These are phyloP conservation scores for Chytriomyces hyalinus DNA, from an alignment of 192 early-diverging fungal species.

Conservation along the genomic window DNA sequence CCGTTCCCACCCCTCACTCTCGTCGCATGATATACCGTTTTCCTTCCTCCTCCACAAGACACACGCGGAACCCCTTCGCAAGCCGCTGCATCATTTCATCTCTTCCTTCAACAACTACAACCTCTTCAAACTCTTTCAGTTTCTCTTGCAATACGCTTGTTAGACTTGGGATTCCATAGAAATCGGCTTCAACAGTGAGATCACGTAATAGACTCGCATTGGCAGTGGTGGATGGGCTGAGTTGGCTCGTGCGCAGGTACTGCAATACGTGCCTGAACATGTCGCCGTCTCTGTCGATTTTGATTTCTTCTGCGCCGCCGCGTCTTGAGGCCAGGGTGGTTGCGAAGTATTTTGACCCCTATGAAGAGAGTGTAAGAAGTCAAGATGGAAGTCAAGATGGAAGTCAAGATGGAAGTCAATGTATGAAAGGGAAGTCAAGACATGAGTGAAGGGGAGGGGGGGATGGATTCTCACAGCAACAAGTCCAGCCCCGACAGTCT, in stretches of 20 bases:
- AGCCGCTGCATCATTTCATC: slow-evolving; percentile 22
- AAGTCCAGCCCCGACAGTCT: slow-evolving; percentile 9
- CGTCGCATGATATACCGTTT: slow-evolving; percentile 30
- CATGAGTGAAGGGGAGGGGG: neutral
- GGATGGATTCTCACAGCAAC: neutral
- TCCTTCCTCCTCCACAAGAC: slow-evolving; percentile 17
- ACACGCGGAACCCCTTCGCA: slow-evolving; percentile 20
- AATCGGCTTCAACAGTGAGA: slow-evolving; percentile 21
- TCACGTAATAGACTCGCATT: slow-evolving; percentile 20
- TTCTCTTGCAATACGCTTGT: slow-evolving; percentile 1
- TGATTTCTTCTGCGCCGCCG: neutral
- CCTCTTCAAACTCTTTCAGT: slow-evolving; percentile 10
- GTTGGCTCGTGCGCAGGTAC: neutral
- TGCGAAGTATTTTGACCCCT: neutral
- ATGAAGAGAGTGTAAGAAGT: neutral
- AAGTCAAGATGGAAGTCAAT: too few relatives aligned
- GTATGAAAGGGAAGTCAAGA: neutral
- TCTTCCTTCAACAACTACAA: slow-evolving; percentile 17
- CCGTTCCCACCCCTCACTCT: neutral
- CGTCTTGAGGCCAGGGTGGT: neutral
- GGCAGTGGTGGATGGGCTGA: neutral
- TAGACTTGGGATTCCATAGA: slow-evolving; percentile 22
- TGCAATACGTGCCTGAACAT: neutral
- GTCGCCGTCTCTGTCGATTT: neutral
- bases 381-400: too few relatives aligned